These are phyloP conservation scores for Coprinopsis strossmayeri DNA, from an alignment of 768 basidiomycete species.

Conservation along the genomic window DNA sequence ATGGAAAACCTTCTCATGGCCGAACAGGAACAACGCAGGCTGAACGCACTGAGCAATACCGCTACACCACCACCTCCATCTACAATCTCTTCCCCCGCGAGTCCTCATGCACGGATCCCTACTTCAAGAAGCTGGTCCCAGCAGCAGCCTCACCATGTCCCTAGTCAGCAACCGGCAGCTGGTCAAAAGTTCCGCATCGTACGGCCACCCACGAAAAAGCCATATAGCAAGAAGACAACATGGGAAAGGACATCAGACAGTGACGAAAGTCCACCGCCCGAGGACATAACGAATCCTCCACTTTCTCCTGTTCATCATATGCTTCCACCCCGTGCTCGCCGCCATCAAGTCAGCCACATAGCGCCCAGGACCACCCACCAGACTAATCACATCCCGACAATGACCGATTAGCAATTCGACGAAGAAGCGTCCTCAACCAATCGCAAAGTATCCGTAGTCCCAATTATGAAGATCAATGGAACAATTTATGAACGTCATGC, in stretches of 20 bases:
- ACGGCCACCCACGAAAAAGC: not conserved
- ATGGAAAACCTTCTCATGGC: not conserved
- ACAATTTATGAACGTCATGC: not conserved
- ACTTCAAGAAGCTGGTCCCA: not conserved
- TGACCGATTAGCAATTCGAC: not conserved
- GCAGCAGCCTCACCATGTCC: not conserved
- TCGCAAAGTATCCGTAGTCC: not conserved
- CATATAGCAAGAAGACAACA: conserved; percentile 3
- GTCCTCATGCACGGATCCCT: not conserved
- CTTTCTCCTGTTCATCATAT: not conserved
- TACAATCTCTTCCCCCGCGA: not conserved
- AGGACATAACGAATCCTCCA: not conserved
- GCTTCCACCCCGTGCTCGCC: not conserved
- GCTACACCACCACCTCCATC: not conserved
- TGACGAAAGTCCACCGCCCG: not conserved
- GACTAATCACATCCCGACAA: not conserved
- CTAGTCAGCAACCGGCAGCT: not conserved
- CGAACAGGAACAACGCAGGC: not conserved
- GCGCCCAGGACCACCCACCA: not conserved
- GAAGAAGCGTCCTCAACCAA: too few species aligned
- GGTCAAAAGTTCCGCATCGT: conserved; percentile 4
- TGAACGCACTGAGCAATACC: not conserved
- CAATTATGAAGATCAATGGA: not conserved
- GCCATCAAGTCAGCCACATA: not conserved
- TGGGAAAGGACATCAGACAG: not conserved